Evolutionary conservation across 768 basidiomycete genomes (phyloP), one percentile per base, ranked within the genome.

Genomic region (Phlegmacium glaucopus): DNA sequence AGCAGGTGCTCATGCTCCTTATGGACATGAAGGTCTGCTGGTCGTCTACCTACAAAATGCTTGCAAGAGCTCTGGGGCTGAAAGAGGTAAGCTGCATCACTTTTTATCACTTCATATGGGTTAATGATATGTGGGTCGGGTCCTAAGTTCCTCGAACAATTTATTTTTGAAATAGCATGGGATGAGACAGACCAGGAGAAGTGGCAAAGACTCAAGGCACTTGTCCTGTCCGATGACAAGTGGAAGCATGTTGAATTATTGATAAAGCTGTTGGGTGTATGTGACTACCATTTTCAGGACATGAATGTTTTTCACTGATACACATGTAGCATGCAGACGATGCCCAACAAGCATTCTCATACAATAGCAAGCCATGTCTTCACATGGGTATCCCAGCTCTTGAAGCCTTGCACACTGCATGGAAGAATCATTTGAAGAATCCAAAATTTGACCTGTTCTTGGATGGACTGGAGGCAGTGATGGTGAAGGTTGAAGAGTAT

Each of bases 261-360:
- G 17, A 41, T 52, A 7, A 50, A 50, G 32, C 15, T 63, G 4
- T 52, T 66, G n/a, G 42, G 41, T 25, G 62, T 67, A 51, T n/a
- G n/a, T n/a, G n/a, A n/a, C n/a, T n/a, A n/a, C n/a, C 17, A n/a
- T 4, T 39, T 56, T 55, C 29, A 35, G 17, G 22, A 37, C 15
- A 30, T 37, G n/a, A n/a, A n/a, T 4, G 13, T 22, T 30, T 12
- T 6, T 10, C 9, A 13, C 16, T 36, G 15, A 22, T 22, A n/a
- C n/a, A n/a, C n/a, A n/a, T n/a, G n/a, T 32, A 68, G 66, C 50
- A 57, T 48, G 65, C 66, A 3, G 62, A 68, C 42, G 25, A 43
- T 12, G 58, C 64, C 3, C 67, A 70, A 48, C 68, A 68, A 39
- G 55, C 61, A 9, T 68, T 66, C 36, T 70, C 64, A 1, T 57